Percentiles rank a stretch among this genome's conserved stretches.
Conservation (phyloP, 257 asterid genomes). For the Rubia yunnanensis region DNA sequence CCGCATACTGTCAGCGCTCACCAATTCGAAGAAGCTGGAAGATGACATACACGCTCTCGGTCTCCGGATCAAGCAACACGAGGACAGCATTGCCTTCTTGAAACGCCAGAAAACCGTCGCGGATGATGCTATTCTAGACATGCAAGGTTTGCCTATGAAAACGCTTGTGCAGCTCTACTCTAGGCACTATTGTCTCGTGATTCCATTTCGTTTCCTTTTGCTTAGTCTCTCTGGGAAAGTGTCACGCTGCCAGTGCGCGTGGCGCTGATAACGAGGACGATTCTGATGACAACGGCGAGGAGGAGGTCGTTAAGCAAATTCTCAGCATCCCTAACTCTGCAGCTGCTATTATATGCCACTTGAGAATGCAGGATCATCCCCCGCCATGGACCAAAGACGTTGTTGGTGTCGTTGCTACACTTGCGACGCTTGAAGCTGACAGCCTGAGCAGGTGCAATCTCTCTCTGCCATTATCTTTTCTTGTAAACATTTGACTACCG, state of each 20-base stretch:
- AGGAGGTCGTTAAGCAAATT: constrained; percentile 36
- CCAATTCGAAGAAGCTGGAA: constrained; percentile 58
- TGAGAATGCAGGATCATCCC: constrained; percentile 35
- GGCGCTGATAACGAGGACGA: constrained; percentile 22
- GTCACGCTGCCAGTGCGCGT: constrained; percentile 21
- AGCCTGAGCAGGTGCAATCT: constrained; percentile 70
- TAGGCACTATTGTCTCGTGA: neutral
- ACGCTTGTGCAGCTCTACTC: neutral
- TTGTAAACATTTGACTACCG: neutral
- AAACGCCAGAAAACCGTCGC: constrained; percentile 29
- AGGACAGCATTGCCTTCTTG: constrained; percentile 46
- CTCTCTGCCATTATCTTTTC: too few species aligned
- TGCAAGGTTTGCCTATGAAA: constrained; percentile 33
- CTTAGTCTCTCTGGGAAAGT: constrained; percentile 56
- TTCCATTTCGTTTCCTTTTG: neutral
- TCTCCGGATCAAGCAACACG: constrained; percentile 55
- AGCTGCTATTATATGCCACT: constrained; percentile 44
- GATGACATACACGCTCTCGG: constrained; percentile 52
- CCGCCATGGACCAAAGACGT: constrained; percentile 46
- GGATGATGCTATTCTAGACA: constrained; percentile 52
- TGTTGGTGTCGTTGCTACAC: constrained; percentile 68
- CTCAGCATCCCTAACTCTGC: constrained; percentile 48
- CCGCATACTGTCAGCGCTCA: too few species aligned
- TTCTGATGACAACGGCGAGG: constrained; percentile 27
- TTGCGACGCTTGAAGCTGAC: constrained; percentile 57